Base-by-base conservation (phyloP, 2,329 filamentous ascomycete species). In the Pseudogymnoascus sp. region DNA sequence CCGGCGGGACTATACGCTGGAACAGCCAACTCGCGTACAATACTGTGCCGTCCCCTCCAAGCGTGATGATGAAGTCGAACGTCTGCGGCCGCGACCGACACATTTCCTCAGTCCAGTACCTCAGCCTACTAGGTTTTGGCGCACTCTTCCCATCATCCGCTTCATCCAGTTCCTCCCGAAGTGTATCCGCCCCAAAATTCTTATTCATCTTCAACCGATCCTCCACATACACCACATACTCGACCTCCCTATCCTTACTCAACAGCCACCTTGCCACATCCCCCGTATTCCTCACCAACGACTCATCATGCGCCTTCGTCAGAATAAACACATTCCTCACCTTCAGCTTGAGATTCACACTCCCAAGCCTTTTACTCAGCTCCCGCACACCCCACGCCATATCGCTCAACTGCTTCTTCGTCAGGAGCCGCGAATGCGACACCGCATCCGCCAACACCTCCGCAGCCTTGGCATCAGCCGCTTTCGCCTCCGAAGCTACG, bases 321-420 rank as follows among this genome's bases (percentile, higher is more conserved):
- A 99, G 78, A 33, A 99, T 77, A 70, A 97, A 96, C 31, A 99
- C 86, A 61, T 84, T 88, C 71, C 84, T 85, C 66, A 96, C 90
- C 60, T 87, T 87, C 66, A 96, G 84, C 72, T 88, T 89, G 64
- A 99, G 79, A 62, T 87, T 84, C 72, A 97, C 86, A 73, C 86
- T 92, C 59, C 90, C 89, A 63, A 97, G 77, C 63, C 90, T 88
- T 70, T 96, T 89, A 31, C 90, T 93, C 63, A 99, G 78, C 74
- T 97, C 91, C 57, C 94, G 82, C 62, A 97, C 94, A 26, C 93
- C 92, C 85, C 93, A 92, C 0, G 93, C 92, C 93, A 99, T 97
- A 69, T 97, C 94, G 11, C 89, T 92, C 41, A 99, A 80, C 74
- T 99, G 91, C 73, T 90, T 92, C 78, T 97, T 97, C 1, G 92